Percentiles rank a stretch among this genome's conserved stretches.
These are phyloP conservation scores for Arxiozyma slooffiae DNA, from an alignment of 1,139 yeast species.

Conservation along the genomic window DNA sequence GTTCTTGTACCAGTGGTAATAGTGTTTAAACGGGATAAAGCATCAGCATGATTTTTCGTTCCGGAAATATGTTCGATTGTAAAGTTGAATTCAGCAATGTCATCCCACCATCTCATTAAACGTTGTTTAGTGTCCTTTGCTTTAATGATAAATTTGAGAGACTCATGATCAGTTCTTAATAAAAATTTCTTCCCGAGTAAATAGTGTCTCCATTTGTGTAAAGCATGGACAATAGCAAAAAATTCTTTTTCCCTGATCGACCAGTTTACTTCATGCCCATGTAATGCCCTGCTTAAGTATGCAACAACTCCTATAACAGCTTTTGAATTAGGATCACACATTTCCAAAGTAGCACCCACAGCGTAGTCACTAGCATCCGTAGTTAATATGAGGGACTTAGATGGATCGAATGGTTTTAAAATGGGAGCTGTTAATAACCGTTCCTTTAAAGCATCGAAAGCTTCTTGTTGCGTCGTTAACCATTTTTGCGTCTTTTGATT, in stretches of 20 bases:
- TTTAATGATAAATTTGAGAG: not conserved
- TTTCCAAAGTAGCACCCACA: not conserved
- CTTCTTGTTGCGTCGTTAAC: not conserved
- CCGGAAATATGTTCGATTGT: conserved; percentile 1
- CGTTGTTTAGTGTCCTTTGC: not conserved
- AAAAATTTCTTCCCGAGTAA: not conserved
- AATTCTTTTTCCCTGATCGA: not conserved
- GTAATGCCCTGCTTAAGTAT: not conserved
- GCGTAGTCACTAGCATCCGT: conserved; percentile 1
- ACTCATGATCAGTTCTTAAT: not conserved
- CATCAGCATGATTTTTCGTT: not conserved
- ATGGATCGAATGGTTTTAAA: not conserved
- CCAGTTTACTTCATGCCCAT: not conserved
- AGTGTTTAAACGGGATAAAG: not conserved
- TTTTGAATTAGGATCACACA: not conserved
- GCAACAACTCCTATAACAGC: not conserved
- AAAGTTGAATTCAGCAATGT: conserved; percentile 1
- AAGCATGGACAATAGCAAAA: not conserved
- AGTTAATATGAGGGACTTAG: not conserved
- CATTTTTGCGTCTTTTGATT: not conserved
- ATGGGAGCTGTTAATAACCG: not conserved
- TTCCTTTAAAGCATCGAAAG: not conserved
- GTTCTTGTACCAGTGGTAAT: too few species aligned
- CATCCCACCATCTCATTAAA: not conserved
- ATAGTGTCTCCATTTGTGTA: not conserved